A percentile compares a stretch with the other conserved stretches of the same genome.
phyloP scores from a whole-genome alignment of 495 filamentous ascomycete genomes.

The Terfezia claveryi region DNA sequence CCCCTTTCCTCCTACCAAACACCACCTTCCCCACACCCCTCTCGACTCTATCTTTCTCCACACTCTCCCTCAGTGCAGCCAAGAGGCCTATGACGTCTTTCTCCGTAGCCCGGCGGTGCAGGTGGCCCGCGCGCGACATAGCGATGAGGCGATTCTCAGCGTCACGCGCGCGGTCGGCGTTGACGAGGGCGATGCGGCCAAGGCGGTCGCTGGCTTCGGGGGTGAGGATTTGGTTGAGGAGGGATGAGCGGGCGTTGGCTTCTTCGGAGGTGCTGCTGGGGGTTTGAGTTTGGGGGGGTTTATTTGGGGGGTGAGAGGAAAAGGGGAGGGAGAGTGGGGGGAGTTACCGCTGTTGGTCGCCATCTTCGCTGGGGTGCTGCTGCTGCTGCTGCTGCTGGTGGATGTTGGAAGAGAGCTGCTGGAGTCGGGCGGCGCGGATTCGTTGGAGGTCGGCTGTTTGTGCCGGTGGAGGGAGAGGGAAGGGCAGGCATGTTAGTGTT shows the following conservation, averaged over 20 bases:
- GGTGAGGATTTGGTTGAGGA: constrained; percentile 78
- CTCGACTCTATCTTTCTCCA: constrained; percentile 27
- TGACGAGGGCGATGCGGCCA: constrained; percentile 84
- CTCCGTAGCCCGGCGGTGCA: constrained; percentile 73
- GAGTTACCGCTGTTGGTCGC: neutral
- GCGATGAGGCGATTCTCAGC: constrained; percentile 84
- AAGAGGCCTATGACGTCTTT: constrained; percentile 80
- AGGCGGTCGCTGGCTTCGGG: constrained; percentile 85
- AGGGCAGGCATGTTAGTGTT: no score
- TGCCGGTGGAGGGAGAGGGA: no score
- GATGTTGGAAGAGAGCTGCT: constrained; percentile 45
- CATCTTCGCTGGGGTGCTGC: neutral
- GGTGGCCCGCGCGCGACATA: constrained; percentile 69
- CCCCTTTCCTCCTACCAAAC: constrained; percentile 59
- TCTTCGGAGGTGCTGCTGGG: no score
- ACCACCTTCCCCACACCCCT: constrained; percentile 51
- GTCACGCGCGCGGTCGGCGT: constrained; percentile 71
- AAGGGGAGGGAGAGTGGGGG: neutral
- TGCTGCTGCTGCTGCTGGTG: constrained; percentile 12
- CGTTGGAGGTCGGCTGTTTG: neutral
- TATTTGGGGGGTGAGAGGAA: no score
- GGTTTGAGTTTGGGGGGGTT: no score
- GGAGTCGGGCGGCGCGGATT: constrained; percentile 69
- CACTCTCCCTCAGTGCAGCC: constrained; percentile 47
- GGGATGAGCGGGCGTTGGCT: constrained; percentile 48